Conservation (phyloP, 495 filamentous ascomycete genomes). For the Tricharina praecox region DNA sequence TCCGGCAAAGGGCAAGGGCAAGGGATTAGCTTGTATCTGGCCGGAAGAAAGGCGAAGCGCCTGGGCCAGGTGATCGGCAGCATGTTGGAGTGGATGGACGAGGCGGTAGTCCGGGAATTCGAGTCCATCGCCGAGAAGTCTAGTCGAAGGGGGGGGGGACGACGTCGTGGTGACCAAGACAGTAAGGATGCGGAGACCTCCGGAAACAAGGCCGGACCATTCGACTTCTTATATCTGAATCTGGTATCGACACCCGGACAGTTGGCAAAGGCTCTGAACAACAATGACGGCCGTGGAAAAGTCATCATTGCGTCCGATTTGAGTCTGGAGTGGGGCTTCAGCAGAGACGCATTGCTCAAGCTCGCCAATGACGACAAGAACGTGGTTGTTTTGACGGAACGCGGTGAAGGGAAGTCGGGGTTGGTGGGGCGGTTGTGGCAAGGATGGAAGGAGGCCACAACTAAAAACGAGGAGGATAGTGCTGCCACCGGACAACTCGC, state of each 20-base stretch:
- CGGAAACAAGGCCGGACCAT: constrained; percentile 46
- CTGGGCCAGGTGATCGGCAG: constrained; percentile 51
- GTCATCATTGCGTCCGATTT: constrained; percentile 85
- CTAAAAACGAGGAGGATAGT: constrained; percentile 10
- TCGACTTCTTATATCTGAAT: constrained; percentile 75
- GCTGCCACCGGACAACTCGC: constrained; percentile 14
- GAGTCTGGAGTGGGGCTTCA: constrained; percentile 89
- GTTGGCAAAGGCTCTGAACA: constrained; percentile 30
- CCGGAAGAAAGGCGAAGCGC: constrained; percentile 45
- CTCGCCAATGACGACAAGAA: constrained; percentile 63
- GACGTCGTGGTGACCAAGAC: constrained; percentile 25
- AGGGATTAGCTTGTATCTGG: constrained; percentile 59
- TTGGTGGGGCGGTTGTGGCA: constrained; percentile 21
- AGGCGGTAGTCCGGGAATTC: constrained; percentile 75
- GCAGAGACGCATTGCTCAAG: constrained; percentile 58
- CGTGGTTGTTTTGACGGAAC: constrained; percentile 68
- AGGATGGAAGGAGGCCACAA: constrained; percentile 17
- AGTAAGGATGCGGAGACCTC: constrained; percentile 30
- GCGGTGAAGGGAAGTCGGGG: constrained; percentile 18
- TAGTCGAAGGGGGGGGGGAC: constrained; percentile 28
- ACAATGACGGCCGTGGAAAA: constrained; percentile 33
- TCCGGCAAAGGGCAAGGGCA: constrained; percentile 45
- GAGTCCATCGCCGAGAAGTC: constrained; percentile 51
- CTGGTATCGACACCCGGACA: constrained; percentile 23
- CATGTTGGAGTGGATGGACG: constrained; percentile 99